A percentile compares a stretch with the other conserved stretches of the same genome.
These are phyloP conservation scores for Silene coronaria DNA, from an alignment of 179 eudicot genomes.

Conservation along the genomic window DNA sequence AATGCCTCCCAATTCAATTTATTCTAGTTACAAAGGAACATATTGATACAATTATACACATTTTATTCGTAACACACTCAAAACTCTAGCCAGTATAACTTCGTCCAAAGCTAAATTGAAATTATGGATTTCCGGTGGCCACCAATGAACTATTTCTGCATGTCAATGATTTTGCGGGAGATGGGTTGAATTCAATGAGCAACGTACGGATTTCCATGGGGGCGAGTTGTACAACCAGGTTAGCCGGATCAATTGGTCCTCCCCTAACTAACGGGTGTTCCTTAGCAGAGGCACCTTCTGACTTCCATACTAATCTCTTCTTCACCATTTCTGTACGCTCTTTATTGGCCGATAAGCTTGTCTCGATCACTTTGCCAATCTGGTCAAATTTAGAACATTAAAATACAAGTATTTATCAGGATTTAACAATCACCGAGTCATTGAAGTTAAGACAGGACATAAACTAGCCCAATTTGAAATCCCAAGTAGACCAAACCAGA, in stretches of 20 bases:
- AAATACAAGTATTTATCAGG: background rate
- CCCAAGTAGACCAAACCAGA: background rate
- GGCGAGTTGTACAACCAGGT: slow-evolving; percentile 50
- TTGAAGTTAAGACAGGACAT: background rate
- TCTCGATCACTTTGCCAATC: slow-evolving; percentile 50
- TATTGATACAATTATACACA: background rate
- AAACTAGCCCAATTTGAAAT: background rate
- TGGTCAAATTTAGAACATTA: slow-evolving; percentile 15
- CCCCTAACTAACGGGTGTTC: slow-evolving; percentile 38
- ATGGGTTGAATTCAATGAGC: slow-evolving; percentile 27
- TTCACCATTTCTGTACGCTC: slow-evolving; percentile 53
- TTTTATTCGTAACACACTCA: background rate
- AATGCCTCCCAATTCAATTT: background rate
- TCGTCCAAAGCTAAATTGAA: background rate
- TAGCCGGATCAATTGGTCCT: slow-evolving; percentile 48
- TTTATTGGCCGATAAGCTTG: slow-evolving; percentile 62
- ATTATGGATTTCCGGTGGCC: background rate
- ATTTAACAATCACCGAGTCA: background rate
- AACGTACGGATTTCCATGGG: slow-evolving; percentile 79
- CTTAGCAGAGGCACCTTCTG: slow-evolving; percentile 37
- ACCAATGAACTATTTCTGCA: background rate
- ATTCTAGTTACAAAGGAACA: background rate
- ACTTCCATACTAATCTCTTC: slow-evolving; percentile 63
- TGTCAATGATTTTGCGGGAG: slow-evolving; percentile 15
- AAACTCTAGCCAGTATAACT: background rate